Evolutionary conservation across 306 rosid species (phyloP), one percentile per base, ranked within the genome.

Genomic region (Casuarina glauca): DNA sequence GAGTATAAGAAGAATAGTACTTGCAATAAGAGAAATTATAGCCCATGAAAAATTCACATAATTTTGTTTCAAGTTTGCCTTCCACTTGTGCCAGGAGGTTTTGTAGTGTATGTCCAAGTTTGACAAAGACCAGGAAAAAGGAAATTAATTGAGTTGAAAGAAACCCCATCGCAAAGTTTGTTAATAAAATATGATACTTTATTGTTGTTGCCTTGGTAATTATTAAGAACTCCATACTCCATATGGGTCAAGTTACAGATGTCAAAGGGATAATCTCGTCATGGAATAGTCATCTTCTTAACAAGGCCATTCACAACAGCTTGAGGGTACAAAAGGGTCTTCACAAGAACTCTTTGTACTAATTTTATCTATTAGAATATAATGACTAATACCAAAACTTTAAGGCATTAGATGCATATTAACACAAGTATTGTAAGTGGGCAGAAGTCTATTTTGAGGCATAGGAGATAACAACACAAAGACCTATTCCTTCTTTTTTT

Each of bases 241-340:
- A 83, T 80, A 77, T 51, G 51, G 55, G 97, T 93, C 82, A 95
- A 82, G 84, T 95, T 95, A 88, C 93, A 93, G 58, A 93, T 70
- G 39, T 89, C 81, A 53, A 93, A 75, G 74, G 92, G 69, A 85
- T 71, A 39, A 77, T 76, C 78, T 97, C 99, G 92, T 70, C 87
- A 79, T 15, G 99, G 97, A 84, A 88, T 20, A 76, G 93, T 87
- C 84, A 76, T 64, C 86, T 87, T 88, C 71, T 51, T 86, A 52
- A 89, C 76, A 41, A 95, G 88, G 49, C 97, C 88, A 75, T 89
- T 87, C 26, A 78, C 82, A 61, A 84, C 84, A 81, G 99, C 99
- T 62, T 97, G 97, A 1, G 97, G 99, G 81, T 87, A 95, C 75
- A 95, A 89, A 80, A 95, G 96, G 63, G 84, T 86, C 89, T 95